Percentiles rank a stretch among this genome's conserved stretches.
These are phyloP conservation scores for Thraustotheca clavata DNA, from an alignment of 352 stramenopile species.

Conservation along the genomic window DNA sequence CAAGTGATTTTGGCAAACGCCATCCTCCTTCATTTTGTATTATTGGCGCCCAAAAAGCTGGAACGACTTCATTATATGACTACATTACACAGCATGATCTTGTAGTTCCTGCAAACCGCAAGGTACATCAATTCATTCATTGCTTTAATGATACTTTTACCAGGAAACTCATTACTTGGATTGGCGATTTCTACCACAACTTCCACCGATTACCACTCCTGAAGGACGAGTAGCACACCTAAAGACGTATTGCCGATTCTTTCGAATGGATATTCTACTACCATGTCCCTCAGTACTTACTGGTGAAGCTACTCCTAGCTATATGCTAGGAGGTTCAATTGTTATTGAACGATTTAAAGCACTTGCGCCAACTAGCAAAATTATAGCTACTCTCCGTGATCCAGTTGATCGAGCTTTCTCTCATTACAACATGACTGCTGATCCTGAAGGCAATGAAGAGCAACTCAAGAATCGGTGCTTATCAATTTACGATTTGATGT, in stretches of 20 bases:
- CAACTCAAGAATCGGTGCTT: constrained; percentile 60
- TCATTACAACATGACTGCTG: constrained; percentile 83
- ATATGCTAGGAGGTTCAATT: constrained; percentile 72
- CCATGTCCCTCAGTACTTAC: constrained; percentile 87
- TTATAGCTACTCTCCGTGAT: constrained; percentile 78
- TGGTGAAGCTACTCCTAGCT: constrained; percentile 89
- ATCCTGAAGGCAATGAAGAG: constrained; percentile 56
- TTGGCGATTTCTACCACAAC: constrained; percentile 91
- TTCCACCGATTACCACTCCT: constrained; percentile 39
- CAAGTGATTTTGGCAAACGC: constrained; percentile 64
- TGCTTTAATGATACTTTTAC: neutral
- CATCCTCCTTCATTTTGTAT: constrained; percentile 90
- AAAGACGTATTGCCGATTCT: constrained; percentile 76
- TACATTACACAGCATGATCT: constrained; percentile 96
- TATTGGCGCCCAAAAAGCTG: constrained; percentile 94
- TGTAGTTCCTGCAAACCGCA: constrained; percentile 81
- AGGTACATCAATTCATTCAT: constrained; percentile 57
- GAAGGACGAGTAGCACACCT: constrained; percentile 53
- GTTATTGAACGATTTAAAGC: constrained; percentile 71
- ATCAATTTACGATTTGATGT: neutral
- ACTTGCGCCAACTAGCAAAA: constrained; percentile 70
- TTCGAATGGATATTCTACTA: constrained; percentile 70
- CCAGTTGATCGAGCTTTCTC: constrained; percentile 80
- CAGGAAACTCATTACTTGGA: constrained; percentile 98
- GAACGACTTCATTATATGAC: constrained; percentile 96